Evolutionary conservation across 1,284 basidiomycete genomes (phyloP).

Genomic region (Anthracocystis panici-leucophaei): DNA sequence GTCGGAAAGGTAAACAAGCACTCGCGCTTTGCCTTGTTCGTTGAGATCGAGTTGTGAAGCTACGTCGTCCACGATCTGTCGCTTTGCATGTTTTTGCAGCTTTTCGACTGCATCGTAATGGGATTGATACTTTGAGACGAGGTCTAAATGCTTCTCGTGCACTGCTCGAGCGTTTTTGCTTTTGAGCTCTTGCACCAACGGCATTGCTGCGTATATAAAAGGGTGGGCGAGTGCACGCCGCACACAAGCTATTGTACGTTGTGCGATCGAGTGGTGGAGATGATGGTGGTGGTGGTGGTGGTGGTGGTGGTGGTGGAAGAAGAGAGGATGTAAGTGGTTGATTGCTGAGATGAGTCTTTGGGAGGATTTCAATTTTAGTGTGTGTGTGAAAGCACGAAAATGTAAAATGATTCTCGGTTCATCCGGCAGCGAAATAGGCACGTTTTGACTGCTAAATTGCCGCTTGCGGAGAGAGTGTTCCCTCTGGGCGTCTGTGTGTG

Average conservation of each 20-base stretch:
- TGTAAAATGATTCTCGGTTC: background rate
- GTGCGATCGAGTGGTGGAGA: background rate
- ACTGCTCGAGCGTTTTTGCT: constrained; percentile 50
- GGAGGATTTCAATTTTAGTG: background rate
- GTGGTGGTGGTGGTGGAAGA: background rate
- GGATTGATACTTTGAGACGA: constrained; percentile 30
- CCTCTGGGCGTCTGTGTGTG: too few relatives aligned
- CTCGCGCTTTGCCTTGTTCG: constrained; percentile 36
- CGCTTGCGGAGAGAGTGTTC: background rate
- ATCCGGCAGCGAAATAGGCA: background rate
- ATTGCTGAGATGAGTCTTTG: too few relatives aligned
- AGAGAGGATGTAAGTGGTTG: background rate
- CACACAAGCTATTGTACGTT: background rate
- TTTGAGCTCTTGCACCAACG: constrained; percentile 25
- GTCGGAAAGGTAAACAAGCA: constrained; percentile 37
- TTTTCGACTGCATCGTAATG: constrained; percentile 18
- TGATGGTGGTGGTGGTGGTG: background rate
- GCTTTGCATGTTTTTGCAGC: constrained; percentile 32
- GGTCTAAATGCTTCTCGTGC: constrained; percentile 50
- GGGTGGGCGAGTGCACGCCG: background rate
- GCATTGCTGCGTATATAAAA: constrained; percentile 14
- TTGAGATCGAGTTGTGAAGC: constrained; percentile 34
- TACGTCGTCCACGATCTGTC: constrained; percentile 37
- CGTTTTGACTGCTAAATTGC: background rate
- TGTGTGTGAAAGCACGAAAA: constrained; percentile 1